phyloP scores from a whole-genome alignment of 768 basidiomycete genomes.

The Tricholoma furcatifolium region DNA sequence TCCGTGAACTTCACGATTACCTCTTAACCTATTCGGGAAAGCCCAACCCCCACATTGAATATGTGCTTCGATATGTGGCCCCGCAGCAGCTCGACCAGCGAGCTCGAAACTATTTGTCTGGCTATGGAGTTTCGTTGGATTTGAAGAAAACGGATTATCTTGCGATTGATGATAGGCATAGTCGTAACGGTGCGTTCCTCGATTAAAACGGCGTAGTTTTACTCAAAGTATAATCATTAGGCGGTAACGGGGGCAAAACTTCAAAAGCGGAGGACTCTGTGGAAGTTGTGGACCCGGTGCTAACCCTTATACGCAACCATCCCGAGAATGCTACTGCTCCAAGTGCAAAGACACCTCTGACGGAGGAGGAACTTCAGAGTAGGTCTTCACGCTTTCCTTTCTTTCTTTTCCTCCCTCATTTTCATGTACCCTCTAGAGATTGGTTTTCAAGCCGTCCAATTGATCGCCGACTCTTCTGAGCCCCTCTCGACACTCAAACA shows the following conservation, averaged over 20 bases:
- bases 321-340: slow-evolving; percentile 38
- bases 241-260: slow-evolving; percentile 7
- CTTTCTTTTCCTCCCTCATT: slow-evolving; percentile 2
- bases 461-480: slow-evolving; percentile 60
- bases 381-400: background rate
- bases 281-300: slow-evolving; percentile 30
- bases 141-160: slow-evolving; percentile 98
- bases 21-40: slow-evolving; percentile 50
- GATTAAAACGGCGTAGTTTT: background rate
- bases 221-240: slow-evolving; percentile 3
- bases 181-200: slow-evolving; percentile 20
- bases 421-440: slow-evolving; percentile 43
- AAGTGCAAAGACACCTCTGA: slow-evolving; percentile 41
- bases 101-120: slow-evolving; percentile 58
- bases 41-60: slow-evolving; percentile 54
- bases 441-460: slow-evolving; percentile 71
- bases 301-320: slow-evolving; percentile 37
- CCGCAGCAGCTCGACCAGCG: slow-evolving; percentile 25
- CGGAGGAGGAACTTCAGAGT: slow-evolving; percentile 57
- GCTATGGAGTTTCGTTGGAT: slow-evolving; percentile 90
- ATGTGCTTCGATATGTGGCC: slow-evolving; percentile 73
- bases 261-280: slow-evolving; percentile 25
- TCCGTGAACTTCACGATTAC: slow-evolving; percentile 67
- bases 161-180: slow-evolving; percentile 81
- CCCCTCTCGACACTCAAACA: slow-evolving; percentile 58